Base-by-base conservation (phyloP, 2,329 filamentous ascomycete species). In the Falciphora oryzae region DNA sequence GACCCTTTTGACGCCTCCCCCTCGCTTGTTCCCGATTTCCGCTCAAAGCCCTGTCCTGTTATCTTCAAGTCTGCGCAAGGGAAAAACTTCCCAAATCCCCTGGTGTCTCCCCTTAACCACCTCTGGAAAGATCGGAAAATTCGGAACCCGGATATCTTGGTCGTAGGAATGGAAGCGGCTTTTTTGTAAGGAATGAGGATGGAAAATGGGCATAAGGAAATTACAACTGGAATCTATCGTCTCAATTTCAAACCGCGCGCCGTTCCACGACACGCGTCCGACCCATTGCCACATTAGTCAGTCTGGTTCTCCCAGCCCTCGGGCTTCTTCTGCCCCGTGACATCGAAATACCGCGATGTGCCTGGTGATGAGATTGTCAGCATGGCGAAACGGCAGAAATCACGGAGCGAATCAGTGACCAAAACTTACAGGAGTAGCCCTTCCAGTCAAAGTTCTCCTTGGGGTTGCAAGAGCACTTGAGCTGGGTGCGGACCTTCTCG, bases 401-500 rank as follows among this genome's bases (percentile, higher is more conserved):
- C 6, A n/a, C 18, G 4, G 13, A 7, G 18, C 44, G 16, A 3
- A 2, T 31, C 2, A 2, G 27, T 3, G 7, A 64, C 27, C 25
- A 27, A 28, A 67, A 81, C 91, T 82, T 86, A 96, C 93, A 98
- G 75, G 92, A 97, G 76, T 97, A 98, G 63, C 91, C 91, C 78
- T 97, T 97, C 96, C 96, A 99, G 79, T 99, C 95, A 82, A 99
- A 99, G 81, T 99, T 99, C 66, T 98, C 91, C 73, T 89, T 89
- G 10, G 95, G 94, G 74, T 99, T 93, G 80, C 95, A 99, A 77
- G 93, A 90, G 78, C 95, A 99, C 75, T 91, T 93, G 70, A 94
- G 86, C 69, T 97, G 89, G 64, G 93, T 77, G 69, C 93, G 87
- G 64, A 85, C 87, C 79, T 97, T 85, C 78, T 98, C 92, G 64